Evolutionary conservation across 805 yeast genomes (phyloP).

Genomic region (Yamadazyma philogaea): DNA sequence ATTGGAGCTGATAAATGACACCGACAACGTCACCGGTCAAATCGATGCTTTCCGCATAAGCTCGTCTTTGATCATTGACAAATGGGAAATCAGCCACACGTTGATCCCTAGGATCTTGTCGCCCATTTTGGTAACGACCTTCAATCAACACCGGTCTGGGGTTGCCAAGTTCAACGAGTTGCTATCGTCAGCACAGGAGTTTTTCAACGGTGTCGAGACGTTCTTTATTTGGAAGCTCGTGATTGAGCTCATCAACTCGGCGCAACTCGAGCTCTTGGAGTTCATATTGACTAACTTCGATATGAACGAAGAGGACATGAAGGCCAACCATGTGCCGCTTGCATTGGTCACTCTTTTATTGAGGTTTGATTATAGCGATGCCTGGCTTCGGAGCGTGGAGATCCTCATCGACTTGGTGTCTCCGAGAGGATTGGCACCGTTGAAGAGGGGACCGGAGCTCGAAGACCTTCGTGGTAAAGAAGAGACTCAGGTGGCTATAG

Average conservation of each 20-base stretch:
- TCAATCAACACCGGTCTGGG: conserved; percentile 14
- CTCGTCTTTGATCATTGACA: conserved; percentile 70
- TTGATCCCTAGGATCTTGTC: conserved; percentile 68
- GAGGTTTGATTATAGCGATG: conserved; percentile 11
- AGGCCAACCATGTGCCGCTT: conserved; percentile 70
- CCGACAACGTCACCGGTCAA: conserved; percentile 28
- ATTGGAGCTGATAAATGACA: conserved; percentile 38
- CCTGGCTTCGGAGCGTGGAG: conserved; percentile 42
- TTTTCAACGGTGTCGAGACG: conserved; percentile 87
- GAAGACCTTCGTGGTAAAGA: background rate
- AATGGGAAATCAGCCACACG: conserved; percentile 88
- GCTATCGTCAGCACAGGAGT: conserved; percentile 48
- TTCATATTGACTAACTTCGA: conserved; percentile 66
- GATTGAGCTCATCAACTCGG: conserved; percentile 32
- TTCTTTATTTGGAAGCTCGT: conserved; percentile 64
- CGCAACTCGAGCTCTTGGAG: conserved; percentile 45
- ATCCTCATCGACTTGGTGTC: conserved; percentile 56
- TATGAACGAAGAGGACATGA: conserved; percentile 84
- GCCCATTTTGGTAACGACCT: conserved; percentile 43
- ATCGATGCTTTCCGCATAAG: conserved; percentile 62
- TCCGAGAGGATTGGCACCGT: conserved; percentile 47
- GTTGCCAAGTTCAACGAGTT: conserved; percentile 39
- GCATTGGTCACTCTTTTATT: conserved; percentile 50
- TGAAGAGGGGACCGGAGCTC: background rate
- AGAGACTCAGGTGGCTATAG: background rate